Base-by-base conservation (phyloP, 1,139 yeast genomes). In the Sugiyamaella xylanicola region DNA sequence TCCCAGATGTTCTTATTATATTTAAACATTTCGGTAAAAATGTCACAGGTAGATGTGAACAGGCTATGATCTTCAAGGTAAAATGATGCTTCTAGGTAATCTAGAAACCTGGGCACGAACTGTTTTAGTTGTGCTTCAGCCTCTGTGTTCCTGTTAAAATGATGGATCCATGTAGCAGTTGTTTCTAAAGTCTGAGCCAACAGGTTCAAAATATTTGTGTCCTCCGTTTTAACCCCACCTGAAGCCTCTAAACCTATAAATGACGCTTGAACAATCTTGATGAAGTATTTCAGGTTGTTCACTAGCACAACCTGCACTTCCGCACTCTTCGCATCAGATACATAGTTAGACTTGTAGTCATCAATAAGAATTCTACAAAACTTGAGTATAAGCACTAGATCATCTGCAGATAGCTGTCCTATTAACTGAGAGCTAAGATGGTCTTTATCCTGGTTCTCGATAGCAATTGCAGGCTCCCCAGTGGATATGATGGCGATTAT, bases 361-460 rank as follows among this genome's bases (percentile, higher is more conserved):
- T 68, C 71, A 15, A 65, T 51, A 41, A 68, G 57, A 2, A 65
- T 61, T 45, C 64, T 62, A 48, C 65, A 61, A 54, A 68, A 68
- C 46, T 63, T 60, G 17, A 67, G 56, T 4, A 56, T 56, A 27
- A 60, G 53, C 17, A 50, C 39, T 51, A 63, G 15, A 52, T 62
- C 64, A 2, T 56, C 54, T 1, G 56, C 57, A 20, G 54, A 45
- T 25, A 41, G 25, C 16, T 3, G 54, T 22, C n/a, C 29, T 8
- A 48, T 41, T 16, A 51, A 19, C 19, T 50, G 43, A 16, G 42
- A 36, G 20, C n/a, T 4, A 1, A 43, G 19, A 22, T 22, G 17
- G 17, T 15, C 35, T 7, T 7, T 16, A n/a, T 41, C 20, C 15
- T 40, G 15, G 20, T 43, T 17, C 3, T 43, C 44, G 17, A 44